phyloP scores from a whole-genome alignment of 768 basidiomycete genomes.

The Leccinum imitatum region DNA sequence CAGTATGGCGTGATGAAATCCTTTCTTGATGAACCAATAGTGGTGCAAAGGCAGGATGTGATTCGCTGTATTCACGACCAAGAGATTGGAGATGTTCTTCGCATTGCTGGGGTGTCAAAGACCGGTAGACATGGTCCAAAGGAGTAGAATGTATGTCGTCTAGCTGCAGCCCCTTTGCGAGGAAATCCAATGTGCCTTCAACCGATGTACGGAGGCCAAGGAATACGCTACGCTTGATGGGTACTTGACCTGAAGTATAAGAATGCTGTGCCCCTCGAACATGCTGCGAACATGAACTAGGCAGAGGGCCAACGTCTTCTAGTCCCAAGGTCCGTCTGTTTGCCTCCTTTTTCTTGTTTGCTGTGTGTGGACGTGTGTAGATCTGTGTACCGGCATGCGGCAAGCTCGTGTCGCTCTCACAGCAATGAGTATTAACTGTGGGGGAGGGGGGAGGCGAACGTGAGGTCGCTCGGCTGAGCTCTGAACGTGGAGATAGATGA shows the following conservation, averaged over 20 bases:
- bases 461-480: conserved; percentile 4
- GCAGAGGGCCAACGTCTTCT: conserved; percentile 42
- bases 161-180: conserved; percentile 8
- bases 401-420: conserved; percentile 9
- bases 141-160: background rate
- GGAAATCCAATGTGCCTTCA: conserved; percentile 18
- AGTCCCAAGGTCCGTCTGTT: conserved; percentile 3
- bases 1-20: conserved; percentile 27
- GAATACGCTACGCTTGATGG: conserved; percentile 9
- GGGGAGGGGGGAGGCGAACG: conserved; percentile 10
- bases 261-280: conserved; percentile 55
- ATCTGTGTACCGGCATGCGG: conserved; percentile 3
- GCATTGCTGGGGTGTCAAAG: conserved; percentile 17
- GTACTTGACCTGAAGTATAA: conserved; percentile 24
- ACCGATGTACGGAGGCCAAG: conserved; percentile 3
- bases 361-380: background rate
- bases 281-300: conserved; percentile 54
- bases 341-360: conserved; percentile 5
- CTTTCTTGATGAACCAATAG: conserved; percentile 27
- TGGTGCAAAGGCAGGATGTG: conserved; percentile 53
- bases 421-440: background rate
- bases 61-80: conserved; percentile 21
- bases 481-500: conserved; percentile 12
- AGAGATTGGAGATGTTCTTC: conserved; percentile 16
- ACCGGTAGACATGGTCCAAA: background rate